phyloP scores from a whole-genome alignment of 2,329 filamentous ascomycete species.

The Zarea fungicola region DNA sequence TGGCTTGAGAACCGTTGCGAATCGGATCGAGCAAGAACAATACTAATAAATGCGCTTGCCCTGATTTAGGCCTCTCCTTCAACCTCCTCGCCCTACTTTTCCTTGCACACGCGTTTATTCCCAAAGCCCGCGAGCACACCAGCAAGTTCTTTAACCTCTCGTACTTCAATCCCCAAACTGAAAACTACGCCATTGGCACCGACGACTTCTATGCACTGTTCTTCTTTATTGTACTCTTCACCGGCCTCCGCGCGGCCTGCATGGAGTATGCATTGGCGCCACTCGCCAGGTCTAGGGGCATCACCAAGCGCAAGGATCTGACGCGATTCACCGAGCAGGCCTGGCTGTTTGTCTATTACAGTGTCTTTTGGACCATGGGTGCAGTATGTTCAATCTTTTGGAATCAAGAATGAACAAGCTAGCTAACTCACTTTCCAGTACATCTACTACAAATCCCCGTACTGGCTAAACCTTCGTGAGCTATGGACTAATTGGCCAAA shows the following conservation, averaged over 20 bases:
- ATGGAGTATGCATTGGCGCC: conserved; percentile 88
- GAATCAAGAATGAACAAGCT: background rate
- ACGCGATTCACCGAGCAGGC: conserved; percentile 90
- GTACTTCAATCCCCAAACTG: conserved; percentile 67
- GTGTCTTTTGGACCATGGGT: conserved; percentile 75
- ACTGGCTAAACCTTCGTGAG: conserved; percentile 69
- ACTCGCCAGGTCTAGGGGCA: conserved; percentile 64
- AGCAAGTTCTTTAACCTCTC: conserved; percentile 83
- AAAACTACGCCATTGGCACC: conserved; percentile 68
- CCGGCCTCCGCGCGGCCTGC: conserved; percentile 71
- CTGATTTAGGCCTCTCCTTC: conserved; percentile 62
- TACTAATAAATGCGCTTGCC: conserved; percentile 19
- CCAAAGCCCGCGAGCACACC: conserved; percentile 72
- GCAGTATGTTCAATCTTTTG: conserved; percentile 54
- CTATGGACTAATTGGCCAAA: conserved; percentile 84
- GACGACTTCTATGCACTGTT: conserved; percentile 75
- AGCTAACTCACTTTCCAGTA: conserved; percentile 50
- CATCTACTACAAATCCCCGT: conserved; percentile 70
- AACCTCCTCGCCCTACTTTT: conserved; percentile 80
- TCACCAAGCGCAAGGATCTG: conserved; percentile 69
- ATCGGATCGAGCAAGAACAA: background rate
- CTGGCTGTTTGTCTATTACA: conserved; percentile 83
- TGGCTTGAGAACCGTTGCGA: background rate
- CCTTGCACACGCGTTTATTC: conserved; percentile 77
- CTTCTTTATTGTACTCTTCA: conserved; percentile 79